Evolutionary conservation across 768 basidiomycete genomes (phyloP).

Genomic region (Hygrophorus pudorinus): DNA sequence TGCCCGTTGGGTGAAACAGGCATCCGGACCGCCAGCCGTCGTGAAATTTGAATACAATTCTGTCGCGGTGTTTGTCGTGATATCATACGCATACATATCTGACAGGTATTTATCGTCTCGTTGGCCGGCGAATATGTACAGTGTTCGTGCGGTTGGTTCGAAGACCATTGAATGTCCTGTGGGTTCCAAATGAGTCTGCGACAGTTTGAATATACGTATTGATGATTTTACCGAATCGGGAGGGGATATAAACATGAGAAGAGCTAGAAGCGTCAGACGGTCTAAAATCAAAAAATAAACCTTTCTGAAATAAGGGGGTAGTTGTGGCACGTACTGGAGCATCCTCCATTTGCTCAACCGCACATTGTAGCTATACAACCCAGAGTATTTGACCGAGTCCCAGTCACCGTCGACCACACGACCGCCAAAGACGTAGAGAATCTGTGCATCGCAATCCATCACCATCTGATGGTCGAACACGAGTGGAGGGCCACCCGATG

Average conservation of each 20-base stretch:
- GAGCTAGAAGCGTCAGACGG: slow-evolving; percentile 18
- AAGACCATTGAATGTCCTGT: slow-evolving; percentile 77
- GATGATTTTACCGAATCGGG: slow-evolving; percentile 44
- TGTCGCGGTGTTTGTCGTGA: slow-evolving; percentile 42
- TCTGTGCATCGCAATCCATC: slow-evolving; percentile 60
- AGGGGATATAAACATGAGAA: slow-evolving; percentile 36
- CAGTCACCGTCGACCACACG: slow-evolving; percentile 59
- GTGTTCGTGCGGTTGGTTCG: slow-evolving; percentile 43
- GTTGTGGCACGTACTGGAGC: slow-evolving; percentile 42
- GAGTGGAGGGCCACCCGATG: slow-evolving; percentile 58
- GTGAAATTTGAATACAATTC: slow-evolving; percentile 59
- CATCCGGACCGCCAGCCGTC: slow-evolving; percentile 52
- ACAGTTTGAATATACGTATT: not conserved
- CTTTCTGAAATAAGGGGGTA: not conserved
- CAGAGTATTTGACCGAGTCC: slow-evolving; percentile 52
- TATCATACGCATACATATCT: slow-evolving; percentile 71
- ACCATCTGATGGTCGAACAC: slow-evolving; percentile 79
- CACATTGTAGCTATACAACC: slow-evolving; percentile 65
- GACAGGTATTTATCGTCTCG: slow-evolving; percentile 55
- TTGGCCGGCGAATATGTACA: slow-evolving; percentile 72
- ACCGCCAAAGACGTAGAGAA: slow-evolving; percentile 70
- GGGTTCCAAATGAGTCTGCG: not conserved
- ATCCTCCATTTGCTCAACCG: slow-evolving; percentile 55
- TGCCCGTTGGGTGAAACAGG: slow-evolving; percentile 67
- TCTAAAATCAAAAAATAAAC: slow-evolving; percentile 9